A percentile compares a stretch with the other conserved stretches of the same genome.
Conservation (phyloP, 305 asterid species). For the Fraxinus ornus region DNA sequence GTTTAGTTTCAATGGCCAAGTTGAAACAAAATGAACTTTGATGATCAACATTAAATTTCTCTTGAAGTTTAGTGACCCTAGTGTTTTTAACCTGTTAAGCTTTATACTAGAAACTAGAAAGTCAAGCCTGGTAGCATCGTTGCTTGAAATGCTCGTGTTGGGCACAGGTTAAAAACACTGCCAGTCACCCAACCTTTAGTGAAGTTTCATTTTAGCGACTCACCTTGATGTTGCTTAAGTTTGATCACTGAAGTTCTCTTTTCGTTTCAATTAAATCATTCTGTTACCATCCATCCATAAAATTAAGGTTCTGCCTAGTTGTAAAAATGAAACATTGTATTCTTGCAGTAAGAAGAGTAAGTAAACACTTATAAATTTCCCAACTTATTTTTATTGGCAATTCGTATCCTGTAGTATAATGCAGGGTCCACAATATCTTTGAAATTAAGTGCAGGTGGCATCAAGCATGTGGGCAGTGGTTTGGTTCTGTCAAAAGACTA, state of each 20-base stretch:
- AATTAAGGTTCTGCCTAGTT: background rate
- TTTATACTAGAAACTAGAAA: background rate
- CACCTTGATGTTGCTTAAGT: background rate
- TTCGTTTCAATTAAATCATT: background rate
- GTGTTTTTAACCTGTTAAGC: background rate
- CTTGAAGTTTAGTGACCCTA: background rate
- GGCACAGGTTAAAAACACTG: background rate
- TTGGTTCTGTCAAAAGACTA: background rate
- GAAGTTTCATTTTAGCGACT: background rate
- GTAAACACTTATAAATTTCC: background rate
- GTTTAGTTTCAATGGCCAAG: background rate
- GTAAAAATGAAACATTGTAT: background rate
- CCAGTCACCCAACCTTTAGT: background rate
- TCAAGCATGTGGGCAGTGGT: background rate
- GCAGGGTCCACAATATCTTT: background rate
- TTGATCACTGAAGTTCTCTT: background rate
- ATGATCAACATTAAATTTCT: background rate
- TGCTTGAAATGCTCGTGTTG: background rate
- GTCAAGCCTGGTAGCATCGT: background rate
- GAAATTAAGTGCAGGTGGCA: background rate
- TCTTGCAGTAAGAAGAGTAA: background rate
- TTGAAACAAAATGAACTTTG: background rate
- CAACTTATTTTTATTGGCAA: background rate
- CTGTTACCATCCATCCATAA: background rate
- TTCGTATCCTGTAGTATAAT: background rate